Evolutionary conservation across 768 basidiomycete species (phyloP).

Genomic region (Phaffia australis): DNA sequence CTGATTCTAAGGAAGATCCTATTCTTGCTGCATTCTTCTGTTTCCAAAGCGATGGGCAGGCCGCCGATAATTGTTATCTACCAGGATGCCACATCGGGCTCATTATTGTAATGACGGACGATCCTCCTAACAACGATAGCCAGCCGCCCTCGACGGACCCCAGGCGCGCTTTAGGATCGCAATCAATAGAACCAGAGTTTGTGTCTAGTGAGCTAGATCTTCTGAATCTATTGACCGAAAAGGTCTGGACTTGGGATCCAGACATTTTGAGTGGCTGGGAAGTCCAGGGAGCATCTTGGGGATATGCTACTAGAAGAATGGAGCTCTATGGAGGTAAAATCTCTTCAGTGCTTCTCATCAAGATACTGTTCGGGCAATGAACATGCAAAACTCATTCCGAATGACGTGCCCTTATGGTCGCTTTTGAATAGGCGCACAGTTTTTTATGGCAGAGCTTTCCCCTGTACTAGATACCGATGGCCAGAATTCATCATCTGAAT

Average conservation of each 20-base stretch:
- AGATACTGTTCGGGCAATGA: not conserved
- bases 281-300: constrained; percentile 77
- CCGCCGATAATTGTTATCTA: constrained; percentile 37
- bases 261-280: constrained; percentile 92
- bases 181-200: constrained; percentile 27
- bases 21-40: constrained; percentile 65
- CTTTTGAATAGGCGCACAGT: not conserved
- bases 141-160: constrained; percentile 41
- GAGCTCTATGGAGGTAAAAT: constrained; percentile 6
- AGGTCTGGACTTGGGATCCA: constrained; percentile 67
- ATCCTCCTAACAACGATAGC: constrained; percentile 26
- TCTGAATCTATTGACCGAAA: constrained; percentile 63
- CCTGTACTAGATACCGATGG: not conserved
- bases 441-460: constrained; percentile 5
- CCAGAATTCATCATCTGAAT: not conserved
- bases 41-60: constrained; percentile 47
- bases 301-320: constrained; percentile 60
- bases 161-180: not conserved
- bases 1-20: constrained; percentile 56
- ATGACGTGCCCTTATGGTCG: not conserved
- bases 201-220: constrained; percentile 66
- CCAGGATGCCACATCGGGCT: constrained; percentile 43
- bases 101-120: constrained; percentile 45
- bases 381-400: not conserved
- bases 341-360: not conserved